Evolutionary conservation across 2,329 filamentous ascomycete genomes (phyloP), one percentile per base, ranked within the genome.

Genomic region (Colletotrichum filicis): DNA sequence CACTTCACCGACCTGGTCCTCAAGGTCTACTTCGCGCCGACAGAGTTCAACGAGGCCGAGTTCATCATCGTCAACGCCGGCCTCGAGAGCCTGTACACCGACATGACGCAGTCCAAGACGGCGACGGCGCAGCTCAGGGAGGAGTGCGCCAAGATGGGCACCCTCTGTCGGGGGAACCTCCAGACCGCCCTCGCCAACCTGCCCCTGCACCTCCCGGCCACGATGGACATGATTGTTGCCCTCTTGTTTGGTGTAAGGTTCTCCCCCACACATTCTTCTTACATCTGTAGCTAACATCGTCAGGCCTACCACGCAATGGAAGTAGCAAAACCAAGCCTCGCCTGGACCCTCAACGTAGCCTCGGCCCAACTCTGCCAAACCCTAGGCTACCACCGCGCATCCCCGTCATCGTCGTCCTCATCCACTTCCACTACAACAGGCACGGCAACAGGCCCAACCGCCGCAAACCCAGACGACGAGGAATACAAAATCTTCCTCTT

Each of bases 401-500:
- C 77, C 12, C 4, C 32, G 4, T 35, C 35, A 5, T 37, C 35
- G 1, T 37, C 14, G 1, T 8, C 37, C 37, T 19, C 37, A 1
- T 42, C 37, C 0, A 19, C 37, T 5, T 1, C 37, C 4, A 2
- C 16, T 5, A 6, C 37, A 16, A 42, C 5, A 42, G 16, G 37
- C 35, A 42, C 37, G 3, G 16, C 14, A 16, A 42, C 37, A 16
- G 37, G 37, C 37, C 14, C 37, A 16, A 16, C 14, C 37, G 3
- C 37, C 37, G 19, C 37, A 3, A 73, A 70, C 26, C 74, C 77
- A 0, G 76, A 78, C 9, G 78, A 77, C 55, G 77, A 78, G 19
- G 75, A 78, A 2, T 75, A 79, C 77, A 83, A 83, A 75, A 81
- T 78, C 1, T 75, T 83, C 1, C 76, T 91, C 9, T 92, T 92